Percentiles rank a stretch among this genome's conserved stretches.
phyloP scores from a whole-genome alignment of 1,284 basidiomycete genomes.

The Cutaneotrichosporon curvatum region DNA sequence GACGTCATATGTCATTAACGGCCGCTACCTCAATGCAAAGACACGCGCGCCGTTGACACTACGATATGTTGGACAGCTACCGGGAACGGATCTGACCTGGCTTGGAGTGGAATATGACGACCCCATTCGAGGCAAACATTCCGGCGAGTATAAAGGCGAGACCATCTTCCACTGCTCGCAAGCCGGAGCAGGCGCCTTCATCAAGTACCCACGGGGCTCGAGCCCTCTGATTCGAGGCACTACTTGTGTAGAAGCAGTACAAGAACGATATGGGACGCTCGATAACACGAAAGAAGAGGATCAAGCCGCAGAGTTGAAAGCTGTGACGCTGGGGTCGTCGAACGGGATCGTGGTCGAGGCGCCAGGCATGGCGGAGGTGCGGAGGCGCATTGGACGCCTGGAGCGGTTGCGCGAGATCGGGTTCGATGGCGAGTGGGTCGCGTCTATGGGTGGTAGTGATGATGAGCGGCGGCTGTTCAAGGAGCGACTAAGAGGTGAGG shows the following conservation, averaged over 20 bases:
- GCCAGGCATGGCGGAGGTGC: conserved; percentile 70
- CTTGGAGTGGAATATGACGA: conserved; percentile 95
- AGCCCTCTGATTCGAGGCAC: conserved; percentile 49
- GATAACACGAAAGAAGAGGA: conserved; percentile 44
- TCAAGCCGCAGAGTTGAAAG: conserved; percentile 22
- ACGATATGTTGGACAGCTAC: conserved; percentile 35
- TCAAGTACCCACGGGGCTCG: conserved; percentile 18
- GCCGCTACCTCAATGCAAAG: conserved; percentile 35
- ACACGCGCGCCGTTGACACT: conserved; percentile 32
- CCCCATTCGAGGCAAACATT: conserved; percentile 71
- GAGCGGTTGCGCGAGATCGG: conserved; percentile 67
- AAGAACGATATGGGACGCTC: conserved; percentile 56
- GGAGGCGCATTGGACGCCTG: conserved; percentile 61
- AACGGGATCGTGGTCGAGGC: conserved; percentile 81
- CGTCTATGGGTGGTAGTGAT: conserved; percentile 50
- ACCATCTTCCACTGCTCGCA: conserved; percentile 58
- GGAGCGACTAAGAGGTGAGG: conserved; percentile 24
- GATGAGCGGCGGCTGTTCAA: conserved; percentile 22
- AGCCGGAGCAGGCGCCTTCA: conserved; percentile 40
- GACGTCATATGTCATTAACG: conserved; percentile 12
- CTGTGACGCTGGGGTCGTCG: conserved; percentile 68
- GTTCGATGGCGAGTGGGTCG: conserved; percentile 62
- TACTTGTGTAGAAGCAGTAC: conserved; percentile 68
- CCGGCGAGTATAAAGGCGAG: conserved; percentile 68
- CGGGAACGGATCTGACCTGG: conserved; percentile 52